Evolutionary conservation across 1,139 yeast genomes (phyloP).

Genomic region (Debaryomycetaceae sp.): DNA sequence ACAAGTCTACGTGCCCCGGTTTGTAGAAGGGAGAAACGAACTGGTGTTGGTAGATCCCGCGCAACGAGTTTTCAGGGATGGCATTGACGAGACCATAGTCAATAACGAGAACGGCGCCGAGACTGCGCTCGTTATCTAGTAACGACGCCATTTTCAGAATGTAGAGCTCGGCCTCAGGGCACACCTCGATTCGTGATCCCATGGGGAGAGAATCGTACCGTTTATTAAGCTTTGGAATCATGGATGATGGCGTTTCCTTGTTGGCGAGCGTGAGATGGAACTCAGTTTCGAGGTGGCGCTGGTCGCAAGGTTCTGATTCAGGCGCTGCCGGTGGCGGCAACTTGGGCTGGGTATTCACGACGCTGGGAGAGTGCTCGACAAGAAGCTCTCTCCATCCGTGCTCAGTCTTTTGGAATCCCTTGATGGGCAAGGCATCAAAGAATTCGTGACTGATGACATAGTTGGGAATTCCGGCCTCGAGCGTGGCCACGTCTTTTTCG

Average conservation of each 20-base stretch:
- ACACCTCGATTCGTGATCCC: slow-evolving; percentile 58
- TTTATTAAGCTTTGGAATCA: slow-evolving; percentile 40
- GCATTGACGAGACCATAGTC: slow-evolving; percentile 64
- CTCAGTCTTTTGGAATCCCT: slow-evolving; percentile 50
- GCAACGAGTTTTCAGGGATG: slow-evolving; percentile 56
- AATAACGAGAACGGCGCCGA: slow-evolving; percentile 62
- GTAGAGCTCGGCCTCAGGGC: slow-evolving; percentile 61
- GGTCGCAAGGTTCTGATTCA: background rate
- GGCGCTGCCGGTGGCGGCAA: slow-evolving; percentile 4
- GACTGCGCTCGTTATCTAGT: slow-evolving; percentile 16
- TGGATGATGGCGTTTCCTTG: slow-evolving; percentile 53
- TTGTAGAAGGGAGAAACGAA: slow-evolving; percentile 65
- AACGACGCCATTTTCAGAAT: slow-evolving; percentile 35
- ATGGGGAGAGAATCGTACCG: slow-evolving; percentile 46
- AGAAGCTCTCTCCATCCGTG: slow-evolving; percentile 72
- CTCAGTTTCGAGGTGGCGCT: slow-evolving; percentile 20
- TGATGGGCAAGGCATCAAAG: slow-evolving; percentile 78
- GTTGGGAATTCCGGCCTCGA: slow-evolving; percentile 32
- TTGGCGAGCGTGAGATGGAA: slow-evolving; percentile 55
- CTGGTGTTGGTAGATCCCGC: slow-evolving; percentile 67
- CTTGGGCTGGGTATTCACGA: slow-evolving; percentile 27
- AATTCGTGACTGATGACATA: slow-evolving; percentile 77
- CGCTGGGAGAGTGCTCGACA: slow-evolving; percentile 43
- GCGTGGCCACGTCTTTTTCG: slow-evolving; percentile 40
- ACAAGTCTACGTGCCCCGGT: slow-evolving; percentile 76